Evolutionary conservation across 2,329 filamentous ascomycete genomes (phyloP).

Genomic region (Epicoccum sorghinum): DNA sequence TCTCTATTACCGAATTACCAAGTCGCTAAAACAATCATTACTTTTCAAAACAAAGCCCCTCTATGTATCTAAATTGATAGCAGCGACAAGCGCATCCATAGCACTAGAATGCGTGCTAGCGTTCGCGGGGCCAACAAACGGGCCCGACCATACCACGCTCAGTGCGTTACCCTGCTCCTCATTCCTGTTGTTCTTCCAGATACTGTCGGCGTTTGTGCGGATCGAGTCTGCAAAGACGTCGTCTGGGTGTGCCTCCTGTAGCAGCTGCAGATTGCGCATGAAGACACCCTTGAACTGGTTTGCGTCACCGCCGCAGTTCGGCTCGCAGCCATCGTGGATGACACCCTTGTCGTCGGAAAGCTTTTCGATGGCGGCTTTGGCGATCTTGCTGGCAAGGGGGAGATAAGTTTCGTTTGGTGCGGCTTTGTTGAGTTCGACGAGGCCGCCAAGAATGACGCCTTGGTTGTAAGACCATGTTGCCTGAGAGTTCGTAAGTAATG

Average conservation of each 20-base stretch:
- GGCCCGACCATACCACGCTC: slow-evolving; percentile 70
- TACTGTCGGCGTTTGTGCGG: slow-evolving; percentile 65
- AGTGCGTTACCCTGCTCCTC: slow-evolving; percentile 57
- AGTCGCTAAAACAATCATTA: slow-evolving; percentile 5
- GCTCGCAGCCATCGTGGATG: slow-evolving; percentile 50
- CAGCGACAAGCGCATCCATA: slow-evolving; percentile 71
- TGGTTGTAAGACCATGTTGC: slow-evolving; percentile 64
- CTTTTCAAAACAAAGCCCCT: background rate
- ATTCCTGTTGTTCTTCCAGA: slow-evolving; percentile 67
- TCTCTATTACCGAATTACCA: background rate
- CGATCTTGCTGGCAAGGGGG: slow-evolving; percentile 45
- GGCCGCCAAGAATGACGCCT: slow-evolving; percentile 64
- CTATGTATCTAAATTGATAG: slow-evolving; percentile 32
- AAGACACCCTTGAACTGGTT: slow-evolving; percentile 78
- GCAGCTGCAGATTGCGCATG: slow-evolving; percentile 65
- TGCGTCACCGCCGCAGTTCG: slow-evolving; percentile 50
- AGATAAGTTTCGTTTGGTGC: slow-evolving; percentile 45
- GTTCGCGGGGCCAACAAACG: slow-evolving; percentile 57
- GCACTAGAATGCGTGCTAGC: slow-evolving; percentile 69
- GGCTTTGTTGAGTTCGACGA: slow-evolving; percentile 60
- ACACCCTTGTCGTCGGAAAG: slow-evolving; percentile 48
- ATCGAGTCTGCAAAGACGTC: slow-evolving; percentile 62
- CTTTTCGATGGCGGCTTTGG: slow-evolving; percentile 44
- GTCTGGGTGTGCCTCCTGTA: slow-evolving; percentile 60
- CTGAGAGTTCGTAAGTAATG: slow-evolving; percentile 11